These are phyloP conservation scores for Tetragonia tetragonoides DNA, from an alignment of 148 eudicot genomes.

Conservation along the genomic window DNA sequence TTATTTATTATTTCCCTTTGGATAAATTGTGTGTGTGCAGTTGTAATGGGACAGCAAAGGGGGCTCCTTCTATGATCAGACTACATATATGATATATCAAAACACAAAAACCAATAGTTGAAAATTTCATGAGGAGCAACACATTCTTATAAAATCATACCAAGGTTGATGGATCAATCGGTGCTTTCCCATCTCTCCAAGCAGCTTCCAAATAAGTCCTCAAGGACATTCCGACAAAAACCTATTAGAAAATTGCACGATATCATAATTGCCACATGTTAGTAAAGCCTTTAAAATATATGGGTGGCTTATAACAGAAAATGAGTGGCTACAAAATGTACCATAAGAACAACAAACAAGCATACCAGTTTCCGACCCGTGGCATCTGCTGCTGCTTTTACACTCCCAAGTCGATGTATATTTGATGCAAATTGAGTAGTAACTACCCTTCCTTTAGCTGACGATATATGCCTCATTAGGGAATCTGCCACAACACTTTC, in stretches of 20 bases:
- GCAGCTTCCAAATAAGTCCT: conserved; percentile 98
- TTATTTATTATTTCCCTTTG: too few species aligned
- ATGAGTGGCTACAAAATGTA: conserved; percentile 4
- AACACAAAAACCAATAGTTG: neutral
- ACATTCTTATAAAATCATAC: conserved; percentile 35
- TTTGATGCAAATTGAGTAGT: conserved; percentile 97
- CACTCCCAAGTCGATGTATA: conserved; percentile 96
- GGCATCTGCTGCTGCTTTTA: conserved; percentile 96
- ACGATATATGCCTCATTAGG: conserved; percentile 74
- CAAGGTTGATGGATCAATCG: conserved; percentile 97
- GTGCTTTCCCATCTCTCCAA: conserved; percentile 94
- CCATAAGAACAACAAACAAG: conserved; percentile 7
- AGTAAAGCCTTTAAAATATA: neutral
- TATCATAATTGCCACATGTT: neutral
- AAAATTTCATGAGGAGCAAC: neutral
- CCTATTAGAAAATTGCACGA: conserved; percentile 43
- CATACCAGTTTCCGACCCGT: conserved; percentile 94
- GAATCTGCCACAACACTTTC: conserved; percentile 94
- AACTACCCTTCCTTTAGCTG: conserved; percentile 83
- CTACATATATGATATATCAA: neutral
- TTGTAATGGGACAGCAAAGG: neutral
- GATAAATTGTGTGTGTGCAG: neutral
- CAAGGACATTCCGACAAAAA: conserved; percentile 91
- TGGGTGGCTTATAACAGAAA: neutral
- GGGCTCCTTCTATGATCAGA: neutral